These are phyloP conservation scores for Seiridium unicorne DNA, from an alignment of 2,329 filamentous ascomycete genomes.

Conservation along the genomic window DNA sequence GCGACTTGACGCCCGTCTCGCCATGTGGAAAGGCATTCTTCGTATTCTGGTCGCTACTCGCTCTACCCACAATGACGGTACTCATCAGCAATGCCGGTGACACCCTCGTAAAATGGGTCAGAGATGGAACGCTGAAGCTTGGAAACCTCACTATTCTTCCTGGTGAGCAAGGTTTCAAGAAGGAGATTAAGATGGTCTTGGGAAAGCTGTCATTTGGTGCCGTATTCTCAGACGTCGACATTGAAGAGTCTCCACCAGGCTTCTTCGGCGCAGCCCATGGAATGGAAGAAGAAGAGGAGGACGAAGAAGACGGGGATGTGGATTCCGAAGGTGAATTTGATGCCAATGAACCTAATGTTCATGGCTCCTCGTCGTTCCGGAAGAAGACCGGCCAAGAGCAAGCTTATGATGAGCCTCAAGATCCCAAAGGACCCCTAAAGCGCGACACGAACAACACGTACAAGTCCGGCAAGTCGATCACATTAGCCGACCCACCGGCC, in stretches of 20 bases:
- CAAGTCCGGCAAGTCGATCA: constrained; percentile 26
- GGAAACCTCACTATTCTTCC: constrained; percentile 62
- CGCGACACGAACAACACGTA: constrained; percentile 27
- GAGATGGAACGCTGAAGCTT: constrained; percentile 53
- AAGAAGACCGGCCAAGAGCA: neutral
- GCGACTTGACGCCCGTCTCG: constrained; percentile 73
- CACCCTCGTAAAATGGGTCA: constrained; percentile 68
- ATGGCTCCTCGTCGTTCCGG: neutral
- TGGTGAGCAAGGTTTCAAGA: constrained; percentile 47
- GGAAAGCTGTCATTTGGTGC: constrained; percentile 41
- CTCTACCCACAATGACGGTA: constrained; percentile 84
- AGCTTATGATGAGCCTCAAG: neutral
- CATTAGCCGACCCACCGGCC: constrained; percentile 1
- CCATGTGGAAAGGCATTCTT: constrained; percentile 83
- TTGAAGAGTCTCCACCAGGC: constrained; percentile 38
- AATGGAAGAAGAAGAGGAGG: constrained; percentile 16
- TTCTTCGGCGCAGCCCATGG: constrained; percentile 35
- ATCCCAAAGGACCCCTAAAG: constrained; percentile 6
- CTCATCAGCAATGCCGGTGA: constrained; percentile 82
- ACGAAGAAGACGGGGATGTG: constrained; percentile 18
- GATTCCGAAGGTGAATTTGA: constrained; percentile 15
- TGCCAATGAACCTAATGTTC: neutral
- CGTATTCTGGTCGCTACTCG: constrained; percentile 87
- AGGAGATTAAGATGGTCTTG: constrained; percentile 42
- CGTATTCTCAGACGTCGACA: constrained; percentile 35